phyloP scores from a whole-genome alignment of 1,284 basidiomycete species.

The Erythrobasidium hasegawianum region DNA sequence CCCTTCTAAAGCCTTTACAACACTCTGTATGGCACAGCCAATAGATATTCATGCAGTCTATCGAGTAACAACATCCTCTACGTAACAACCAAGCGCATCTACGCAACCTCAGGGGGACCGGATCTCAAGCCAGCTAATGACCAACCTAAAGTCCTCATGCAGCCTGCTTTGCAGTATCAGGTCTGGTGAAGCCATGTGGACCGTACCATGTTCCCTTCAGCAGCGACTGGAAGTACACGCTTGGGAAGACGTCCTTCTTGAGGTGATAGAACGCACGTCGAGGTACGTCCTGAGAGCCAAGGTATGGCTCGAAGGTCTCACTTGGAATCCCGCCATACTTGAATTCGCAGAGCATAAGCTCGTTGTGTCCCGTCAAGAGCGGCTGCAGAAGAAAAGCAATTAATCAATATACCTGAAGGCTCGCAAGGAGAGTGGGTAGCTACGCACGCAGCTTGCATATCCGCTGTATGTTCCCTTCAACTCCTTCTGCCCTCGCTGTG shows the following conservation, averaged over 20 bases:
- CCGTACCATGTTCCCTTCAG: conserved; percentile 57
- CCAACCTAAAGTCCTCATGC: too few species aligned
- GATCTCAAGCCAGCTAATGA: too few species aligned
- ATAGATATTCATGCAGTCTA: too few species aligned
- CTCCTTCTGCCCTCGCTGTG: conserved; percentile 63
- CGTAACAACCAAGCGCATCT: too few species aligned
- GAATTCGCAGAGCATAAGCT: conserved; percentile 56
- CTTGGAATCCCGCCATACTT: conserved; percentile 70
- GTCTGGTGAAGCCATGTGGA: conserved; percentile 13
- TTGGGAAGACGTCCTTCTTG: conserved; percentile 78
- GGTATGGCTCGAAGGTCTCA: conserved; percentile 63
- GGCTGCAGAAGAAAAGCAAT: too few species aligned
- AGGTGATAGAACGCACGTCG: conserved; percentile 68
- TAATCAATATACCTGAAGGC: too few species aligned
- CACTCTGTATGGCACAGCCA: too few species aligned
- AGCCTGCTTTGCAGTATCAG: conserved; percentile 18
- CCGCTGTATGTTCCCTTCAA: conserved; percentile 45
- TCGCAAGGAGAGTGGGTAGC: too few species aligned
- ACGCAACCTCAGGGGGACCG: too few species aligned
- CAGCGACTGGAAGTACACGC: conserved; percentile 80
- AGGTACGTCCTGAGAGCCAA: conserved; percentile 29
- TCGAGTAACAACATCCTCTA: too few species aligned
- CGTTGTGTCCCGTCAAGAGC: conserved; percentile 28
- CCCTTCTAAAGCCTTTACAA: too few species aligned
- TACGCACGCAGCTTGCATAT: conserved; percentile 45